phyloP scores from a whole-genome alignment of 768 basidiomycete species.

The Russula earlei region DNA sequence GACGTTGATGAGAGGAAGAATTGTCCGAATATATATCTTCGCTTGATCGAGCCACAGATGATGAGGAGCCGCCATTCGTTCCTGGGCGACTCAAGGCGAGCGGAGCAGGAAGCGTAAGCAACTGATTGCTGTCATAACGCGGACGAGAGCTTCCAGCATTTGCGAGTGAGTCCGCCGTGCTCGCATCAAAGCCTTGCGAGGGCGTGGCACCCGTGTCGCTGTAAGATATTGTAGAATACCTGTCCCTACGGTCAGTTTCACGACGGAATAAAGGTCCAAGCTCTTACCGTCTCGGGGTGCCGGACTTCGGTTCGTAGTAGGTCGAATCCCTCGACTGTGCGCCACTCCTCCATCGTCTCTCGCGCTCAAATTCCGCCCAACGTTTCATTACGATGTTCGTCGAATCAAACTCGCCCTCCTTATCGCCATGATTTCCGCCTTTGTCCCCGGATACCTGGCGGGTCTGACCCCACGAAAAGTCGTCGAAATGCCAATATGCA shows the following conservation, averaged over 20 bases:
- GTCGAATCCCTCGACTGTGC: constrained; percentile 73
- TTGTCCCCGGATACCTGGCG: constrained; percentile 53
- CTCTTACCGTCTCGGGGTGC: constrained; percentile 49
- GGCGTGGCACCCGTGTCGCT: constrained; percentile 58
- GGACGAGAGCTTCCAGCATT: constrained; percentile 36
- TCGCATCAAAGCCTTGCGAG: constrained; percentile 44
- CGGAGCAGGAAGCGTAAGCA: constrained; percentile 69
- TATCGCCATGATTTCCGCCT: constrained; percentile 68
- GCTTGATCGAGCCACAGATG: constrained; percentile 30
- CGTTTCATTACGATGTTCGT: constrained; percentile 97
- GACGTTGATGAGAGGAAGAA: constrained; percentile 35
- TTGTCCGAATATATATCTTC: constrained; percentile 33
- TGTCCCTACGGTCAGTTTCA: constrained; percentile 30
- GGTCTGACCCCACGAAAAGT: constrained; percentile 97
- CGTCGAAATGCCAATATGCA: constrained; percentile 99
- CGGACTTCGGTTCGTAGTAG: constrained; percentile 42
- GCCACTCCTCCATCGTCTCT: constrained; percentile 87
- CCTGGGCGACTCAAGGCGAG: constrained; percentile 47
- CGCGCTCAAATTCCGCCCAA: constrained; percentile 97
- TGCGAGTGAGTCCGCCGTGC: constrained; percentile 51
- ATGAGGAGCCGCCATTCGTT: constrained; percentile 22
- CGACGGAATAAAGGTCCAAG: constrained; percentile 22
- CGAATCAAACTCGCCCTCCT: constrained; percentile 97
- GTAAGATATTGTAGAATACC: constrained; percentile 73
- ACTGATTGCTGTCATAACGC: constrained; percentile 59